Evolutionary conservation across 73 alveolate genomes (phyloP).

Genomic region (Blepharisma japonicum): DNA sequence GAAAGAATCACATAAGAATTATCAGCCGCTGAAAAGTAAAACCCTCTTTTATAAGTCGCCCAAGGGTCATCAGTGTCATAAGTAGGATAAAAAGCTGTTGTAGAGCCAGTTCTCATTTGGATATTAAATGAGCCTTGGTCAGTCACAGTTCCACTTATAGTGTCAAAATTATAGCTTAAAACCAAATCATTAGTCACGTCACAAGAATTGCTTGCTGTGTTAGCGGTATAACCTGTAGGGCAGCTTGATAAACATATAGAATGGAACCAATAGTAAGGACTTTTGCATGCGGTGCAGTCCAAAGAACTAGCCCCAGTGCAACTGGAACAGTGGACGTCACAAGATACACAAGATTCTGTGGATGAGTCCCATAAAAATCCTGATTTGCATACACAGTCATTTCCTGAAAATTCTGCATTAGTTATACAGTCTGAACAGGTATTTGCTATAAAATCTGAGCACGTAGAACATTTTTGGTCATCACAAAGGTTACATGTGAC

Average conservation of each 20-base stretch:
- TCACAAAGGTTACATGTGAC: not conserved
- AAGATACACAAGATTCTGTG: not conserved
- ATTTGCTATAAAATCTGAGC: not conserved
- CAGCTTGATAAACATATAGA: conserved; percentile 2
- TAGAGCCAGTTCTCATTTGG: not conserved
- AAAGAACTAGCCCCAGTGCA: not conserved
- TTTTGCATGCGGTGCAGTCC: not conserved
- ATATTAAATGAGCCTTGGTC: not conserved
- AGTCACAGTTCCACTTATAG: not conserved
- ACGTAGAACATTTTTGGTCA: not conserved
- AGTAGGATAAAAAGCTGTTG: conserved; percentile 5
- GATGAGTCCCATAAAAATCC: not conserved
- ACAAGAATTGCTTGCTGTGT: not conserved
- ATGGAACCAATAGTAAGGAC: conserved; percentile 11
- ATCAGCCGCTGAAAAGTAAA: not conserved
- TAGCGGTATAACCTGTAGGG: conserved; percentile 1
- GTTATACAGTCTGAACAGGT: conserved; percentile 2
- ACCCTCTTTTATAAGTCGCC: conserved; percentile 20
- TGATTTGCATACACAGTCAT: not conserved
- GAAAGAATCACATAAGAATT: not conserved
- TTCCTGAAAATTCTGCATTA: not conserved
- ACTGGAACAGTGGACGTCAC: not conserved
- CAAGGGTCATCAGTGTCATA: conserved; percentile 19
- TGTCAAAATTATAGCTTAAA: not conserved
- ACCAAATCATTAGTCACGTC: not conserved